Conservation (phyloP, 768 basidiomycete species). For the Porphyrellus cyaneotinctus region DNA sequence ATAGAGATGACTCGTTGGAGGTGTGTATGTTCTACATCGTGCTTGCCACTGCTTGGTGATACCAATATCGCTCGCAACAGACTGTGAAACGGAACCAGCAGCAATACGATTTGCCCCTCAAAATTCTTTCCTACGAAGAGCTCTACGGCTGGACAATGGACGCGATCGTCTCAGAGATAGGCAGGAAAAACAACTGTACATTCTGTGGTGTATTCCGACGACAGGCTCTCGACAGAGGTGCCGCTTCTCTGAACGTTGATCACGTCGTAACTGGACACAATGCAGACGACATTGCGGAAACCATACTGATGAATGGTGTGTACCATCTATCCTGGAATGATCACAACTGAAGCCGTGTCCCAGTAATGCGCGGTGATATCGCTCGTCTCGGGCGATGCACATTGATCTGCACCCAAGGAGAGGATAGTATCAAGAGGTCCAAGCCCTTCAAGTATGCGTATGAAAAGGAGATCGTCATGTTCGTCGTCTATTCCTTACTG, state of each 20-base stretch:
- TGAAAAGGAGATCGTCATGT: conserved; percentile 99
- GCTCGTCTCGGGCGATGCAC: conserved; percentile 93
- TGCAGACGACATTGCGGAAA: conserved; percentile 98
- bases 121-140: conserved; percentile 93
- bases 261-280: conserved; percentile 99
- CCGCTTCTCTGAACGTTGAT: conserved; percentile 81
- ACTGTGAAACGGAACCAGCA: conserved; percentile 96
- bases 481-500: conserved; percentile 21
- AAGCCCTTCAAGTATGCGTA: conserved; percentile 99
- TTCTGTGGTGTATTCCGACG: conserved; percentile 98
- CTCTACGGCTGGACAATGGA: conserved; percentile 99
- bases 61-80: conserved; percentile 38
- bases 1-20: conserved; percentile 95
- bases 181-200: conserved; percentile 97
- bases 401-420: conserved; percentile 90
- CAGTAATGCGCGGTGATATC: conserved; percentile 98
- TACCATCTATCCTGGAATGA: conserved; percentile 6
- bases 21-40: conserved; percentile 37
- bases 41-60: conserved; percentile 7
- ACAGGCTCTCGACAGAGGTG: conserved; percentile 94
- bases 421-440: conserved; percentile 92
- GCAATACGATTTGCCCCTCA: conserved; percentile 92
- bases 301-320: conserved; percentile 97
- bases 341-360: neutral
- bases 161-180: conserved; percentile 87